Evolutionary conservation across 805 yeast genomes (phyloP), one percentile per base, ranked within the genome.

Genomic region (Metschnikowia kofuensis): DNA sequence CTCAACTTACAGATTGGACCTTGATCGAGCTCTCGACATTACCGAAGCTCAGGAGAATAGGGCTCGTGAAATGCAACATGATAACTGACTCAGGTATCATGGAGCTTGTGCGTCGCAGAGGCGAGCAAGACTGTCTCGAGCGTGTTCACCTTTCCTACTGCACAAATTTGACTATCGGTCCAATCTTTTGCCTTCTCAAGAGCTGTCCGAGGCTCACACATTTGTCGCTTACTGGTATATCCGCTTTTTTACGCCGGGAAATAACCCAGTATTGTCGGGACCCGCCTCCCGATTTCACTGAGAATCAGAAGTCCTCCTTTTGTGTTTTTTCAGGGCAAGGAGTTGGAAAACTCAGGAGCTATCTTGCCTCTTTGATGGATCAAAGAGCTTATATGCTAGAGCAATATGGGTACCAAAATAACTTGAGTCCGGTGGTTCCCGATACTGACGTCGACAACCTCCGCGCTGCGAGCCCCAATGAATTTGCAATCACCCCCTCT

Each of bases 311-410:
- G 55, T 78, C 84, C 21, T 77, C 87, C 42, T 92, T 94, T 62
- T 92, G 98, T 70, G 99, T 92, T 11, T 94, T 90, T 63, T 84
- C 92, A 32, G 98, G 98, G 1, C 81, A 80, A 51, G 97, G 97
- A 8, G 96, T 94, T 14, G 79, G 75, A 42, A 80, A 82, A 51
- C 74, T 92, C 53, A 79, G 97, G 53, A 82, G 80, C 37, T 84
- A 86, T 63, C 75, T 92, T 41, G 83, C 77, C 60, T 46, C 51
- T 1, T 47, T 57, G 46, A 53, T 57, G 53, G 59, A 53, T 27
- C 57, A 55, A 32, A 42, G 60, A 7, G 56, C 59, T 3, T 53
- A 48, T 36, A 48, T 55, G n/a, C 41, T 55, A 44, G 59, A 55
- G 37, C 59, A 51, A 40, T 54, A 51, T 28, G 39, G 39, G 10